Conservation (phyloP, 345 rosid species). For the Psidium guajava region DNA sequence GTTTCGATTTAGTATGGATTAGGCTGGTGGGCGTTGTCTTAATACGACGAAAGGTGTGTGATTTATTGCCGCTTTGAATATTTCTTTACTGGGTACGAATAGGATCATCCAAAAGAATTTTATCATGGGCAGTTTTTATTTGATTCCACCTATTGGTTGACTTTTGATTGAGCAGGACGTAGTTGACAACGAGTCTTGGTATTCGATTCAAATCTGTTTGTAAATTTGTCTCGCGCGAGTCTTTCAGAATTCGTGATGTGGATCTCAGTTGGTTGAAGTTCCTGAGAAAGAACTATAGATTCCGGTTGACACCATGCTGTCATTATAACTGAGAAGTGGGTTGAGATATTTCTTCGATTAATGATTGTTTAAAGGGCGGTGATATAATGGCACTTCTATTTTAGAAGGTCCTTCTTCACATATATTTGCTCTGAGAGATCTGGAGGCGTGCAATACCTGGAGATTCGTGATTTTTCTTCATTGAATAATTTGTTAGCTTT, state of each 20-base stretch:
- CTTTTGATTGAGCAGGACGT: neutral
- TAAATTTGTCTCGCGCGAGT: neutral
- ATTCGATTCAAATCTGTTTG: neutral
- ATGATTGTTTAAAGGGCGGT: neutral
- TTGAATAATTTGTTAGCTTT: neutral
- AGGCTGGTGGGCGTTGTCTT: neutral
- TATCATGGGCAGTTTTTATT: neutral
- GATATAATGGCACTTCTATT: neutral
- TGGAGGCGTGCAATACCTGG: neutral
- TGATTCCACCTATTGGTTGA: neutral
- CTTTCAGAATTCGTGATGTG: neutral
- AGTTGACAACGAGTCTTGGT: neutral
- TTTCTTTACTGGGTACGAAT: neutral
- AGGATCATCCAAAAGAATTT: neutral
- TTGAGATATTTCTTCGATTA: neutral
- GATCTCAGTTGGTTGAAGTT: neutral
- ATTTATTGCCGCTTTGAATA: neutral
- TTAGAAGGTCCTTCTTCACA: neutral
- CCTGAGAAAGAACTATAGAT: neutral
- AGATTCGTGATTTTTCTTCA: neutral
- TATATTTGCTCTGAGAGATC: neutral
- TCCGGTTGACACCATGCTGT: neutral
- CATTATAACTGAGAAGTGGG: neutral
- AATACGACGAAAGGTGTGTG: neutral
- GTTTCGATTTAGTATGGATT: neutral